phyloP scores from a whole-genome alignment of 1,284 basidiomycete species.

The Melanopsichium pennsylvanicum region DNA sequence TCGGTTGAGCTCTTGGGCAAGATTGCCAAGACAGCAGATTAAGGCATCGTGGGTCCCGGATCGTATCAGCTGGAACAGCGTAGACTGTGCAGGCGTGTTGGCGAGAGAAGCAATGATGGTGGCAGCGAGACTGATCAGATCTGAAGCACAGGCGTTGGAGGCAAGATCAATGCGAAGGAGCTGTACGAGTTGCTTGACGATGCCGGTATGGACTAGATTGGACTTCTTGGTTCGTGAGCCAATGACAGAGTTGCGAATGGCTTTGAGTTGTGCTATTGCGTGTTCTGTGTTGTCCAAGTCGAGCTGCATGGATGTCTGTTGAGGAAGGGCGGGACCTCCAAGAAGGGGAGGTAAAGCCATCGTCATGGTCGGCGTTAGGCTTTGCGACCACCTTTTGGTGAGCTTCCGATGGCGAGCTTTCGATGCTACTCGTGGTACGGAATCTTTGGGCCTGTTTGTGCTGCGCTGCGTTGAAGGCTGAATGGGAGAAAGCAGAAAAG shows the following conservation, averaged over 20 bases:
- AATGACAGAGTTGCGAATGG: constrained; percentile 47
- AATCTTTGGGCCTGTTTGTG: too few relatives aligned
- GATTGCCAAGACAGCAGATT: constrained; percentile 29
- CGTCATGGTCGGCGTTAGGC: constrained; percentile 3
- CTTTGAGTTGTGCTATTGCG: constrained; percentile 37
- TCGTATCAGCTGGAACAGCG: constrained; percentile 40
- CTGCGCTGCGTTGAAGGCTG: too few relatives aligned
- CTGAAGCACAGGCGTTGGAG: constrained; percentile 17
- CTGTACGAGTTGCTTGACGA: constrained; percentile 40
- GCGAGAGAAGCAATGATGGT: constrained; percentile 46
- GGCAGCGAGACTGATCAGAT: constrained; percentile 39
- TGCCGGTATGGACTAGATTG: constrained; percentile 31
- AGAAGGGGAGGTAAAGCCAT: constrained; percentile 17
- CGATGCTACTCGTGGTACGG: too few relatives aligned
- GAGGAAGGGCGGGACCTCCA: constrained; percentile 2
- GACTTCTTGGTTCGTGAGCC: constrained; percentile 49
- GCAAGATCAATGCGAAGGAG: constrained; percentile 33
- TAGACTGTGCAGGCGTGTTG: constrained; percentile 39
- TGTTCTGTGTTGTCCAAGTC: constrained; percentile 32
- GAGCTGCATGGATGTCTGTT: constrained; percentile 6
- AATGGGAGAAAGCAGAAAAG: too few relatives aligned
- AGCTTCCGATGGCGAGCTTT: too few relatives aligned
- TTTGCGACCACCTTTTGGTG: too few relatives aligned
- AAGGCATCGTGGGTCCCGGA: constrained; percentile 39
- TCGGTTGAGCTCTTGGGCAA: constrained; percentile 11